Evolutionary conservation across 176 grass and related monocot species (phyloP).

Genomic region (Oryza nivara): DNA sequence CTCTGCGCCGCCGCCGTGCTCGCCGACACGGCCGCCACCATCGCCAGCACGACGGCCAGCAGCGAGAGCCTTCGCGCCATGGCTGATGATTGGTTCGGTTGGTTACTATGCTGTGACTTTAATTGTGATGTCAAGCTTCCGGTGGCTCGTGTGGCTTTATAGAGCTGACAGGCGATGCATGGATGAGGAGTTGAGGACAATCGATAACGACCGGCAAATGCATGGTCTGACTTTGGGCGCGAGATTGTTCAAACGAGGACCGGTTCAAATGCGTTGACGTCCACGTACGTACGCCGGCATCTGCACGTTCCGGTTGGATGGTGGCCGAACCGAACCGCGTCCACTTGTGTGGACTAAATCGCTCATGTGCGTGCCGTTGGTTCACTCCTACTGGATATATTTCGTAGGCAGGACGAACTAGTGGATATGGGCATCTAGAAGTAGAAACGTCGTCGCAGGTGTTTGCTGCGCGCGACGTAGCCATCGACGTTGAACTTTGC

Average conservation of each 20-base stretch:
- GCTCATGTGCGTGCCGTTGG: neutral
- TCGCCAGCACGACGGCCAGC: neutral
- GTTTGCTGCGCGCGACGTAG: neutral
- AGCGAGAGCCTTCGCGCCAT: constrained; percentile 15
- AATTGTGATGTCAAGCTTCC: neutral
- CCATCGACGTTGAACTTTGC: neutral
- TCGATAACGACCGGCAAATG: neutral
- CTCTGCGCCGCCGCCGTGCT: constrained; percentile 31
- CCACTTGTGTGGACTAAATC: neutral
- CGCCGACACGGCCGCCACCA: neutral
- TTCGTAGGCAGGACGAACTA: neutral
- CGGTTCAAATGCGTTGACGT: constrained; percentile 9
- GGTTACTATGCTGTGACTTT: neutral
- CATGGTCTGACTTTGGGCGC: neutral
- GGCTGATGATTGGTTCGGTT: neutral
- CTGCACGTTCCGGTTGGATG: neutral
- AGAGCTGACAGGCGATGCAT: neutral
- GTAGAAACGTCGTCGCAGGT: neutral
- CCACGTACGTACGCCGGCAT: neutral
- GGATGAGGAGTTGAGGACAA: neutral
- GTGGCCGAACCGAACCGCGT: neutral
- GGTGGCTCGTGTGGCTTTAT: neutral
- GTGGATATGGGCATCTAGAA: neutral
- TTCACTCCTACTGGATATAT: neutral
- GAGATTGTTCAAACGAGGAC: neutral